phyloP scores from a whole-genome alignment of 2,329 filamentous ascomycete genomes.

The Penicillium sp. region DNA sequence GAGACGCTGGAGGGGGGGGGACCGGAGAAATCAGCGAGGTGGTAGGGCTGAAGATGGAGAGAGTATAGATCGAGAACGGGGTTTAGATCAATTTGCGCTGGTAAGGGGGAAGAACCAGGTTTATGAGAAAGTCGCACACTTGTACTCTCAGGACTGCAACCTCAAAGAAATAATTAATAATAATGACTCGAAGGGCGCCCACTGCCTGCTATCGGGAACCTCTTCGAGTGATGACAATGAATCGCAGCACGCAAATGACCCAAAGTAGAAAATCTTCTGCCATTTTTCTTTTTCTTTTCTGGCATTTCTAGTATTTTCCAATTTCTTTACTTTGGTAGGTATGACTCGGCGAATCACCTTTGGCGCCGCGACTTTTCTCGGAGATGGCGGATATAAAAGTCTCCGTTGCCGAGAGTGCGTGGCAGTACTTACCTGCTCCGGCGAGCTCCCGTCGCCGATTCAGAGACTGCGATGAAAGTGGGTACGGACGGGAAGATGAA shows the following conservation, averaged over 20 bases:
- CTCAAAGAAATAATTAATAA: conserved; percentile 6
- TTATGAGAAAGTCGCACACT: conserved; percentile 5
- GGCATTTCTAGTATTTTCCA: too few species aligned
- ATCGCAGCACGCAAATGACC: not conserved
- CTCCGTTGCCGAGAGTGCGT: conserved; percentile 21
- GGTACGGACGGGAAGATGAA: too few species aligned
- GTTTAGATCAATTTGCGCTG: not conserved
- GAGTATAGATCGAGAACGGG: conserved; percentile 11
- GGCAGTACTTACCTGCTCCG: conserved; percentile 18
- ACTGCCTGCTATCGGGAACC: not conserved
- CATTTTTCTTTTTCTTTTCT: not conserved
- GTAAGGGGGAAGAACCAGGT: conserved; percentile 6
- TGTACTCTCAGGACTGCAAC: too few species aligned
- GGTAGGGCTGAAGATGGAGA: conserved; percentile 16
- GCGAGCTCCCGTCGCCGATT: not conserved
- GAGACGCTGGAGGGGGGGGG: not conserved
- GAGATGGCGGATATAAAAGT: conserved; percentile 26
- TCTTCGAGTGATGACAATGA: not conserved
- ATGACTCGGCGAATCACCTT: too few species aligned
- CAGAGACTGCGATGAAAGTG: not conserved
- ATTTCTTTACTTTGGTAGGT: too few species aligned
- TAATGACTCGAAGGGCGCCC: conserved; percentile 1
- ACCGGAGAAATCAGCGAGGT: not conserved
- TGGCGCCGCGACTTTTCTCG: conserved; percentile 19
- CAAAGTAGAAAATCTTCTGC: not conserved